Conservation (phyloP, 768 basidiomycete species). For the Auricularia auricula-judae region DNA sequence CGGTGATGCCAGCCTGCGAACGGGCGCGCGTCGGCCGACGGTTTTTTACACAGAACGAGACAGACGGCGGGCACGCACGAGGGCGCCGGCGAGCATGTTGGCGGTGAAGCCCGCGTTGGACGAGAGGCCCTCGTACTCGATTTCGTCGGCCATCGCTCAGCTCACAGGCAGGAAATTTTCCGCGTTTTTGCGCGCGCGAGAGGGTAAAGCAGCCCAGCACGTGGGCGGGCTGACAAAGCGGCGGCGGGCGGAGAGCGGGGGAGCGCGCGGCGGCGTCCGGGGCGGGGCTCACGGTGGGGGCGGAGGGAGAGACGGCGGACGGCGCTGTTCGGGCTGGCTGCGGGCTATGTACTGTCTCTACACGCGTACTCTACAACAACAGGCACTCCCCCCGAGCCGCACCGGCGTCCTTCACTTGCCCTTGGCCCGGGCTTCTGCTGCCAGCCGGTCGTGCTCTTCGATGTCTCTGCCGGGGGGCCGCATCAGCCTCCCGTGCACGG, state of each 20-base stretch:
- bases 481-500: neutral
- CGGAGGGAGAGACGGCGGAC: neutral
- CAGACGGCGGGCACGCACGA: conserved; percentile 46
- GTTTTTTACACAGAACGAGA: neutral
- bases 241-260: too few relatives aligned
- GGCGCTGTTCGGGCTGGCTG: neutral
- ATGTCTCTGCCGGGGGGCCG: conserved; percentile 42
- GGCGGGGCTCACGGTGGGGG: too few relatives aligned
- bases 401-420: neutral
- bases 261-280: too few relatives aligned
- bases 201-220: neutral
- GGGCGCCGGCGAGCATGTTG: conserved; percentile 93
- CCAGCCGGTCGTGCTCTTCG: conserved; percentile 61
- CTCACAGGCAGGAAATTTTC: neutral
- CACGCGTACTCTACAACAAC: neutral
- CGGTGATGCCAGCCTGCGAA: conserved; percentile 88
- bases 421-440: conserved; percentile 16
- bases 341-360: neutral
- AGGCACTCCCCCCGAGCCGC: too few relatives aligned
- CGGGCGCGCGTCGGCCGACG: neutral
- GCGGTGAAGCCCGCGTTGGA: conserved; percentile 82
- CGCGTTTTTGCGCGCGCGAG: neutral
- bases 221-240: neutral
- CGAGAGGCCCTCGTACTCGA: conserved; percentile 57
- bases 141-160: conserved; percentile 32